These are phyloP conservation scores for Hymenoscyphus fructigenus DNA, from an alignment of 2,329 filamentous ascomycete species.

Conservation along the genomic window DNA sequence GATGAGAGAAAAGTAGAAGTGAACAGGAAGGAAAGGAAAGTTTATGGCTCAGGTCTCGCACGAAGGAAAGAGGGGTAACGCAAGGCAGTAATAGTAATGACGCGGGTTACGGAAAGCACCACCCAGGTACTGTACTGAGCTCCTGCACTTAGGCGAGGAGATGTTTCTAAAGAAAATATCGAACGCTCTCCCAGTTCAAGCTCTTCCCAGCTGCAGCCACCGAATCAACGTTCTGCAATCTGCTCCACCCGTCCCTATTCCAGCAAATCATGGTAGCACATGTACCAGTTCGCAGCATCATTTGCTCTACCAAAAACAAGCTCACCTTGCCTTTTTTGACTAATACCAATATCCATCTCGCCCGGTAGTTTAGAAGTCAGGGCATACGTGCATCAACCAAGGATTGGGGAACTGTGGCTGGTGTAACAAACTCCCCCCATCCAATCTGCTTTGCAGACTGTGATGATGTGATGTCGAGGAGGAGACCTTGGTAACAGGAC, in stretches of 20 bases:
- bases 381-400: no score
- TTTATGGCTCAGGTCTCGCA: background rate
- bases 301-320: background rate
- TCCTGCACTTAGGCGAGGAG: no score
- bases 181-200: background rate
- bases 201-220: background rate
- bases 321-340: background rate
- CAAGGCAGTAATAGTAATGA: background rate
- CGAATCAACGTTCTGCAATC: background rate
- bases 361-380: no score
- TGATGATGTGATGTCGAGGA: background rate
- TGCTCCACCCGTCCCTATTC: background rate
- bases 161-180: no score
- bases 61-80: constrained; percentile 2
- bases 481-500: background rate
- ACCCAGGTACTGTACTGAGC: no score
- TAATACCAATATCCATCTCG: background rate
- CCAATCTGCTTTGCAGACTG: background rate
- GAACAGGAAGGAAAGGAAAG: background rate
- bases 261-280: background rate
- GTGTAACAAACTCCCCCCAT: no score
- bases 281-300: background rate
- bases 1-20: background rate
- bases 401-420: no score
- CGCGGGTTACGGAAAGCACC: background rate